Evolutionary conservation across 768 basidiomycete genomes (phyloP).

Genomic region (Amanita fuliginea): DNA sequence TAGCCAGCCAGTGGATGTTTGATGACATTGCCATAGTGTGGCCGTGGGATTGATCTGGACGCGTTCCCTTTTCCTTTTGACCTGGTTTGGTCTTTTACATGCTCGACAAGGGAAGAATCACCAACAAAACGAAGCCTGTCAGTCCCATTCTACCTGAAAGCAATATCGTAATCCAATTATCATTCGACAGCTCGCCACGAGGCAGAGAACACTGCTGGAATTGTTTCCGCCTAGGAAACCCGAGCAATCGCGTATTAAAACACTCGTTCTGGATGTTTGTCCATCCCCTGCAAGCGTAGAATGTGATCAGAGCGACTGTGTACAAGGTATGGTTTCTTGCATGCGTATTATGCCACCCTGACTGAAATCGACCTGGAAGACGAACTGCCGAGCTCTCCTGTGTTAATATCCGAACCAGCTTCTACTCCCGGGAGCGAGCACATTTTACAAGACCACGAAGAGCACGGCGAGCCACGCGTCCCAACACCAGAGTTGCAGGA

Average conservation of each 20-base stretch:
- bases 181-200: conserved; percentile 10
- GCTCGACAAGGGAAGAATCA: conserved; percentile 16
- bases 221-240: conserved; percentile 18
- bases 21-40: not conserved
- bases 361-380: not conserved
- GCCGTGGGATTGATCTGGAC: not conserved
- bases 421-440: not conserved
- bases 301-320: not conserved
- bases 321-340: not conserved
- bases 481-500: not conserved
- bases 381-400: not conserved
- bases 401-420: not conserved
- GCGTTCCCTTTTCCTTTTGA: not conserved
- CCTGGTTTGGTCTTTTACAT: conserved; percentile 6
- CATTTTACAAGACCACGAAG: conserved; percentile 4
- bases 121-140: conserved; percentile 17
- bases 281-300: not conserved
- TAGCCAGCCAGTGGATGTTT: conserved; percentile 19
- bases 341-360: not conserved
- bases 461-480: not conserved
- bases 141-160: conserved; percentile 8
- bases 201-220: conserved; percentile 32
- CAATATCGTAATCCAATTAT: conserved; percentile 3
- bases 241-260: not conserved
- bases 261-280: not conserved